Evolutionary conservation across 129 eudicot genomes (phyloP).

Genomic region (Flaveria ramosissima): DNA sequence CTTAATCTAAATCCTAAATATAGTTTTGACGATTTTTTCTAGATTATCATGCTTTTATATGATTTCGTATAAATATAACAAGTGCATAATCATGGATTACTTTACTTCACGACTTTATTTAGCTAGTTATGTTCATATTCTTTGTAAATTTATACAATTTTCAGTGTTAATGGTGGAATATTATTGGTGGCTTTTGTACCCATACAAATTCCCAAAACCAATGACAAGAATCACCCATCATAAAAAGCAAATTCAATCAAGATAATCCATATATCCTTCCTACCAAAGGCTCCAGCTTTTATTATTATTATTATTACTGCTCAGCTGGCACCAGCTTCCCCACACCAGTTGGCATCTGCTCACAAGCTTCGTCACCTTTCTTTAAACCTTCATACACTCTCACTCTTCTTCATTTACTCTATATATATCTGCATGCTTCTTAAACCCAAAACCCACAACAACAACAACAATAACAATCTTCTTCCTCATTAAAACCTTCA

Average conservation of each 20-base stretch:
- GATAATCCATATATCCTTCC: slow-evolving; percentile 19
- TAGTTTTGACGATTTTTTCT: not conserved
- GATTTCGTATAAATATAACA: not conserved
- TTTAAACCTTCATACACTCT: slow-evolving; percentile 34
- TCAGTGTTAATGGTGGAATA: not conserved
- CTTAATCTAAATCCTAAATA: not conserved
- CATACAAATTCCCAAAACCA: slow-evolving; percentile 22
- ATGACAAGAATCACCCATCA: slow-evolving; percentile 5
- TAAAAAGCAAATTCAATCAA: slow-evolving; percentile 29
- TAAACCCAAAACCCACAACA: slow-evolving; percentile 36
- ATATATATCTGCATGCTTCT: slow-evolving; percentile 38
- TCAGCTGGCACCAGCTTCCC: slow-evolving; percentile 62
- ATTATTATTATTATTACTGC: slow-evolving; percentile 35
- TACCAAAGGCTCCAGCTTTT: slow-evolving; percentile 51
- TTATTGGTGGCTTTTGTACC: not conserved
- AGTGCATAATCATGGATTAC: not conserved
- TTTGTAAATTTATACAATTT: not conserved
- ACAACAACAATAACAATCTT: not conserved
- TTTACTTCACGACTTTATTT: not conserved
- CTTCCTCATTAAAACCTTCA: not conserved
- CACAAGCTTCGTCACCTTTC: slow-evolving; percentile 36
- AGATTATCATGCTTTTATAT: not conserved
- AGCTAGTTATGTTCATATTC: not conserved
- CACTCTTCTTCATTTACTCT: slow-evolving; percentile 30
- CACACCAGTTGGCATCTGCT: slow-evolving; percentile 35